Evolutionary conservation across 2,329 filamentous ascomycete species (phyloP).

Genomic region (Sarocladium kiliense): DNA sequence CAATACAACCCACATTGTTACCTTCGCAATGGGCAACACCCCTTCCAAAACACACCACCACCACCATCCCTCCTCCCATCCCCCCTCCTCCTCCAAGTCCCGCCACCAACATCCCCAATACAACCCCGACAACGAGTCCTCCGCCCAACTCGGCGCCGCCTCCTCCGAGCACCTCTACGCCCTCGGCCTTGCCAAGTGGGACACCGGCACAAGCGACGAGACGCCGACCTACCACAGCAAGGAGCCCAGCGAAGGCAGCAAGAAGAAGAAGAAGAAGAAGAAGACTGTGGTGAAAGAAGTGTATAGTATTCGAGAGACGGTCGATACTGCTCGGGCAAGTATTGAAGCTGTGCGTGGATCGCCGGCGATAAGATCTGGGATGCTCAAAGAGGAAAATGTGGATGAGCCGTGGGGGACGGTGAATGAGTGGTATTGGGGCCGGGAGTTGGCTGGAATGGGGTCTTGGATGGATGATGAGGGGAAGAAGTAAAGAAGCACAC

Average conservation of each 20-base stretch:
- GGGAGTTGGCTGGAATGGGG: background rate
- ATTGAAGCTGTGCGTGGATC: conserved; percentile 1
- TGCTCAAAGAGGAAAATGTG: background rate
- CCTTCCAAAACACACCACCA: conserved; percentile 6
- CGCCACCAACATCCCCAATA: conserved; percentile 11
- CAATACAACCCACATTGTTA: background rate
- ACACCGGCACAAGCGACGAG: conserved; percentile 12
- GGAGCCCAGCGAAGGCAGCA: background rate
- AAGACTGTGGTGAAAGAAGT: background rate
- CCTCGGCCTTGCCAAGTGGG: background rate
- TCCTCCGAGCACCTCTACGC: background rate
- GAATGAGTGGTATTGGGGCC: background rate
- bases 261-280: background rate
- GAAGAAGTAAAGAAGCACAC: too few species aligned
- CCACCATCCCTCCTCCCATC: background rate
- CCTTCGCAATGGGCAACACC: conserved; percentile 9
- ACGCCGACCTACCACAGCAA: too few species aligned
- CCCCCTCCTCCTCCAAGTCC: conserved; percentile 5
- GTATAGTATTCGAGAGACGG: background rate
- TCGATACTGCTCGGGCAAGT: background rate
- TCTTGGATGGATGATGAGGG: too few species aligned
- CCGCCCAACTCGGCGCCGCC: conserved; percentile 12
- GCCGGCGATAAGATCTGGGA: background rate
- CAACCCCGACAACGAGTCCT: conserved; percentile 13
- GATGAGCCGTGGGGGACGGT: background rate